A percentile compares a stretch with the other conserved stretches of the same genome.
phyloP scores from a whole-genome alignment of 176 grass and related monocot genomes.

The Oryza glaberrima region DNA sequence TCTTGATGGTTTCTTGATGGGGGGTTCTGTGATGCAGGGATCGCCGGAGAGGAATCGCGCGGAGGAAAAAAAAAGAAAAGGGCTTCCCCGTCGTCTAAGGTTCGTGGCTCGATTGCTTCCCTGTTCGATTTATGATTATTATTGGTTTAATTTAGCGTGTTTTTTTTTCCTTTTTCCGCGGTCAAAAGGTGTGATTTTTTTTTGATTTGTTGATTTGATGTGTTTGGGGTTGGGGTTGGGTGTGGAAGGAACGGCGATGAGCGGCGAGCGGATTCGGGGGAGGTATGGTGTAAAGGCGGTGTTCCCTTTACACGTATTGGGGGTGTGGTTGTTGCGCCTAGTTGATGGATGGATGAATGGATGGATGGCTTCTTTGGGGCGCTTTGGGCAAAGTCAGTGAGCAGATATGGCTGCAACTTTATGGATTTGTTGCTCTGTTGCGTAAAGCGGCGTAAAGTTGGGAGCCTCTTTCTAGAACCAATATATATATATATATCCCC shows the following conservation, averaged over 20 bases:
- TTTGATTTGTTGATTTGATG: background rate
- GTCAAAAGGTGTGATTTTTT: slow-evolving; percentile 41
- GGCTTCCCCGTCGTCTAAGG: slow-evolving; percentile 33
- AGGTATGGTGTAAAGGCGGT: slow-evolving; percentile 28
- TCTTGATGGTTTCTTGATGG: background rate
- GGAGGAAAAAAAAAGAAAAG: background rate
- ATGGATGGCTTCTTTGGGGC: slow-evolving; percentile 21
- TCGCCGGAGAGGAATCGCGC: slow-evolving; percentile 59
- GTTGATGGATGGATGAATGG: slow-evolving; percentile 7
- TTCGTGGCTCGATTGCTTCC: slow-evolving; percentile 5
- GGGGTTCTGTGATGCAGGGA: slow-evolving; percentile 50
- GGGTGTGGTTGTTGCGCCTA: slow-evolving; percentile 24
- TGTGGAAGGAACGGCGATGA: background rate
- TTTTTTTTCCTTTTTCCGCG: background rate
- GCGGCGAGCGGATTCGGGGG: background rate
- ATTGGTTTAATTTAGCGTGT: background rate
- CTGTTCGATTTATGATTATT: background rate
- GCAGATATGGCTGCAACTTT: slow-evolving; percentile 57
- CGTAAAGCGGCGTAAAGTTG: slow-evolving; percentile 50
- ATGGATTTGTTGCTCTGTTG: slow-evolving; percentile 51
- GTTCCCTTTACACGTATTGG: slow-evolving; percentile 43
- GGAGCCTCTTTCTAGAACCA: slow-evolving; percentile 33
- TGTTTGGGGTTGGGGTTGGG: background rate
- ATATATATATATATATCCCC: slow-evolving; percentile 35
- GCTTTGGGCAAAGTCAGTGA: slow-evolving; percentile 43